Evolutionary conservation across 805 yeast species (phyloP).

Genomic region (Saccharomycopsis synnaedendra): DNA sequence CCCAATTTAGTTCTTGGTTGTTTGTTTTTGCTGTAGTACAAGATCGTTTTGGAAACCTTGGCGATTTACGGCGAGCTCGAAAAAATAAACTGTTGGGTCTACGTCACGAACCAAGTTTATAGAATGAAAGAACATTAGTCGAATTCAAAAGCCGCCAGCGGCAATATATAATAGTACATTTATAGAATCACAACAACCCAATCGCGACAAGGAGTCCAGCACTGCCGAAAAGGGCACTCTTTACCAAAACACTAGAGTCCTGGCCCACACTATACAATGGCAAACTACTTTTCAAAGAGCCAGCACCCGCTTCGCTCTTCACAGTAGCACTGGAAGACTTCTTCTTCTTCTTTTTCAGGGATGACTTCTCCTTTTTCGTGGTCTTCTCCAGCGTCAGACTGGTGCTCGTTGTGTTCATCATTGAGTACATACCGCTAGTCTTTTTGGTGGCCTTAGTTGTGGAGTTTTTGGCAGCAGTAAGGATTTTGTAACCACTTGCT

Average conservation of each 20-base stretch:
- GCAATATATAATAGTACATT: no score
- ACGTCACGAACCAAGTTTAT: no score
- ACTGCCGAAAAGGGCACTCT: not conserved
- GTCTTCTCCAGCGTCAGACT: no score
- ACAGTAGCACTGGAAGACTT: not conserved
- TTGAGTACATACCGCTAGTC: not conserved
- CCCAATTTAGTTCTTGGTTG: no score
- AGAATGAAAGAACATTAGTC: no score
- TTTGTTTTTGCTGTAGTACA: no score
- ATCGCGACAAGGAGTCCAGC: not conserved
- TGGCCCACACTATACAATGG: not conserved
- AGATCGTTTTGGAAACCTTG: no score
- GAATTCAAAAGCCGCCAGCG: no score
- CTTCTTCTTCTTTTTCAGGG: not conserved
- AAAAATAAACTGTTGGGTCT: no score
- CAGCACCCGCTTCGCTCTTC: not conserved
- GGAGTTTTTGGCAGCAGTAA: not conserved
- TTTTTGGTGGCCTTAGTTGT: not conserved
- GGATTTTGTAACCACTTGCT: not conserved
- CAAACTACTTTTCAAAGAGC: not conserved
- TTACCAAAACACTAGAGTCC: not conserved
- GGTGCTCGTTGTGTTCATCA: no score
- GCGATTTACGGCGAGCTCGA: no score
- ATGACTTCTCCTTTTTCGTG: not conserved
- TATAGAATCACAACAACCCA: not conserved